Evolutionary conservation across 164 flowering plant species (phyloP).

Genomic region (Stephania yunnanensis): DNA sequence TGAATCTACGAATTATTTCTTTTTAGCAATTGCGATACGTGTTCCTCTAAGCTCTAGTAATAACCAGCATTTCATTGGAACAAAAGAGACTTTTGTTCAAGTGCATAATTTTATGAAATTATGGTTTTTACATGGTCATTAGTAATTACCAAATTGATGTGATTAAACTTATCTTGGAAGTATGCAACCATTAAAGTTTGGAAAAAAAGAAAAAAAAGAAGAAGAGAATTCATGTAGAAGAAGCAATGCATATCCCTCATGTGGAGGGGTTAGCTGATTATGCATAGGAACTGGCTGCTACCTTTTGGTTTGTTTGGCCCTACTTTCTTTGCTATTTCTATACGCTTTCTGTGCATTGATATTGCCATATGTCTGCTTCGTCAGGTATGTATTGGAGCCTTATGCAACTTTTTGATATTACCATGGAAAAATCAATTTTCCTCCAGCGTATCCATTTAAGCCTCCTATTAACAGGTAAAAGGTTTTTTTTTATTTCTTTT

Average conservation of each 20-base stretch:
- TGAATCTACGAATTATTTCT: no score
- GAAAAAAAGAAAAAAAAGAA: no score
- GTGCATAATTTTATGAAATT: no score
- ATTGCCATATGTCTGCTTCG: neutral
- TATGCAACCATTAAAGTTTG: neutral
- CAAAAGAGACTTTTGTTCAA: no score
- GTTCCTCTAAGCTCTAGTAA: no score
- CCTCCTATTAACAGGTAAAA: slow-evolving; percentile 88
- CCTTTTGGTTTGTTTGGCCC: neutral
- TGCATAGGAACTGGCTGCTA: neutral
- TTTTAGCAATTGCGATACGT: no score
- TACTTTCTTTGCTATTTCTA: neutral
- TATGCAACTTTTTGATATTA: slow-evolving; percentile 74
- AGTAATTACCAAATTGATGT: neutral
- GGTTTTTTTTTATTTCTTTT: neutral
- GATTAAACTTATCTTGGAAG: neutral
- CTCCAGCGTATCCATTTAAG: slow-evolving; percentile 92
- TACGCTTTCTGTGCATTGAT: neutral
- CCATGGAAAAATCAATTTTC: slow-evolving; percentile 91
- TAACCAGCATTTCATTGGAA: no score
- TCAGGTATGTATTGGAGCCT: slow-evolving; percentile 94
- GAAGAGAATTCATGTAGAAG: no score
- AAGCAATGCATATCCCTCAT: no score
- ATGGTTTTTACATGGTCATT: neutral
- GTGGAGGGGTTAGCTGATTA: neutral